Evolutionary conservation across 192 early-diverging fungal species (phyloP).

Genomic region (Phycomyces blakesleeanus): DNA sequence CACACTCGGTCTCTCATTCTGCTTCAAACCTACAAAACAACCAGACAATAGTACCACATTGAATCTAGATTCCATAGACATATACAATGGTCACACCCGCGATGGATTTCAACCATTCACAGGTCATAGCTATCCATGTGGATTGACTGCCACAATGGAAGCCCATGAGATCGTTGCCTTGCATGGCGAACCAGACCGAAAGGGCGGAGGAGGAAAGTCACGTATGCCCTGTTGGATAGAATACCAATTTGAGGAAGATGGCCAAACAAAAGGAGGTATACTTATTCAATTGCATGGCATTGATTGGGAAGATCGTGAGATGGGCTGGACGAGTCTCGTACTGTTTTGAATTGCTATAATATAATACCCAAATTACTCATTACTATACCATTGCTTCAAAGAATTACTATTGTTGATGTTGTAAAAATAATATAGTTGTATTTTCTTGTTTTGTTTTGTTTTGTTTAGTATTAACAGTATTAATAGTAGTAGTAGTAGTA

Average conservation of each 20-base stretch:
- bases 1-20: conserved; percentile 40
- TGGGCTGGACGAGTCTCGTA: conserved; percentile 35
- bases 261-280: conserved; percentile 21
- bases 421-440: no score
- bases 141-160: conserved; percentile 16
- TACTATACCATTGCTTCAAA: no score
- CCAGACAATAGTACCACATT: conserved; percentile 10
- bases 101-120: conserved; percentile 37
- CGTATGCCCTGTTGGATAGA: conserved; percentile 48
- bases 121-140: conserved; percentile 16
- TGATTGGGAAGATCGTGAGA: conserved; percentile 47
- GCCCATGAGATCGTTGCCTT: conserved; percentile 40
- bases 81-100: conserved; percentile 34
- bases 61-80: conserved; percentile 38
- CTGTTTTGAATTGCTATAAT: conserved; percentile 19
- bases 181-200: conserved; percentile 45
- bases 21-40: conserved; percentile 26
- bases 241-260: conserved; percentile 28
- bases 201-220: conserved; percentile 38
- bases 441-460: not conserved
- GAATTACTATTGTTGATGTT: no score
- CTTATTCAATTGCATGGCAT: conserved; percentile 42
- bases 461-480: not conserved
- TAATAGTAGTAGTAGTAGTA: no score
- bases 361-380: not conserved